Base-by-base conservation (phyloP, 129 eudicot genomes). In the Tagetes patula region DNA sequence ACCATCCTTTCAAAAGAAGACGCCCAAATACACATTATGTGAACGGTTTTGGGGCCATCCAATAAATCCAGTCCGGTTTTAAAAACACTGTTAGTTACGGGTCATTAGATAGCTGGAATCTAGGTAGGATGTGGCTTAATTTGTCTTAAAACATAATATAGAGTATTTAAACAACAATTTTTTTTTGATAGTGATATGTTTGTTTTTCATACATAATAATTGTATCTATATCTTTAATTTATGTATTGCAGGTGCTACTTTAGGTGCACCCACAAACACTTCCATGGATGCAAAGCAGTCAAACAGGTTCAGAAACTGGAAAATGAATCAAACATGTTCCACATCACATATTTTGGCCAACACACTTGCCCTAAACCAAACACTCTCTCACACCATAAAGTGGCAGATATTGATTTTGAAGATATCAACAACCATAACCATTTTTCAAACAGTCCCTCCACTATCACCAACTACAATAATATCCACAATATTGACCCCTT, bases 261-360 rank as follows among this genome's bases (percentile, higher is more conserved):
- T 53, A 79, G 96, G 78, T 89, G 96, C 84, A 89, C 92, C 58
- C 87, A 86, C 83, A 89, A 84, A 79, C 43, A 12, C 36, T 84
- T 58, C 47, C 76, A 84, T 70, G 88, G 85, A 6, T 89, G 96
- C 67, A 77, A 84, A 56, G 96, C 96, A 30, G 75, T 67, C 8
- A 89, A 83, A 73, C 96, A 89, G 65, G 92, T 86, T 58, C 96
- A 89, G 78, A 75, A 55, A 71, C 12, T 80, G 8, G 72, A 81
- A 53, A 82, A 79, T 49, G 82, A 72, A 41, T 77, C 85, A 13
- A 5, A 72, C 45, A 37, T 68, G 73, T 86, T 67, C 34, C 84
- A 82, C 38, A 89, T 79, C 66, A 89, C 89, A 14, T 89, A 89
- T 73, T 82, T 82, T 64, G 85, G 91, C 13, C 52, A 67, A 0